A percentile compares a stretch with the other conserved stretches of the same genome.
These are phyloP conservation scores for Citrullus amarus DNA, from an alignment of 306 rosid species.

Conservation along the genomic window DNA sequence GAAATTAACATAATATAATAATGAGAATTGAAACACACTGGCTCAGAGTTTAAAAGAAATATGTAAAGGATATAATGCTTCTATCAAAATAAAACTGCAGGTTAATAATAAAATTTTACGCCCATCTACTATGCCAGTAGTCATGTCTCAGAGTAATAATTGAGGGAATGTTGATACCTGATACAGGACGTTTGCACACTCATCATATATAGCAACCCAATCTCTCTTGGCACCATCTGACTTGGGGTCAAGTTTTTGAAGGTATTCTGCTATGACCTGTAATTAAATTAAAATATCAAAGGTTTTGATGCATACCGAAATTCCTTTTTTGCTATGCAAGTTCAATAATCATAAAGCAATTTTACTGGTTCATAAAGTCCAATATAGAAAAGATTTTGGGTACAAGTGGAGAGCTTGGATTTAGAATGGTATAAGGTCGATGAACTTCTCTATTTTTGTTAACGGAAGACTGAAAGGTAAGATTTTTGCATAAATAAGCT, in stretches of 20 bases:
- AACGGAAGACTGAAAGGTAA: background rate
- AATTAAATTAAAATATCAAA: constrained; percentile 8
- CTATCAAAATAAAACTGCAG: background rate
- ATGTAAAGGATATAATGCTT: background rate
- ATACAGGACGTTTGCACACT: constrained; percentile 89
- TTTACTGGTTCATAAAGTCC: no score
- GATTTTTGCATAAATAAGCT: no score
- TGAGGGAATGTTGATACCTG: constrained; percentile 41
- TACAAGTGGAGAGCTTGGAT: background rate
- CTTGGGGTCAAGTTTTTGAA: constrained; percentile 94
- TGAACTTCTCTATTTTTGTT: background rate
- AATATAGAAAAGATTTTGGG: background rate
- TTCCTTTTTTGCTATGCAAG: background rate
- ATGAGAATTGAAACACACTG: background rate
- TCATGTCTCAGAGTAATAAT: constrained; percentile 1
- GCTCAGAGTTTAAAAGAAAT: background rate
- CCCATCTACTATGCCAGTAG: background rate
- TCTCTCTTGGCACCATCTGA: constrained; percentile 99
- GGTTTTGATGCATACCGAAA: constrained; percentile 2
- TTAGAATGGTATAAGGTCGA: background rate
- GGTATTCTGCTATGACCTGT: constrained; percentile 95
- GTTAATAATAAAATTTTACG: background rate
- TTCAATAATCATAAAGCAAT: background rate
- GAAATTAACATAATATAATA: constrained; percentile 19
- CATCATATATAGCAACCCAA: constrained; percentile 99